Base-by-base conservation (phyloP, 305 asterid species). In the Fraxinus dipetala region DNA sequence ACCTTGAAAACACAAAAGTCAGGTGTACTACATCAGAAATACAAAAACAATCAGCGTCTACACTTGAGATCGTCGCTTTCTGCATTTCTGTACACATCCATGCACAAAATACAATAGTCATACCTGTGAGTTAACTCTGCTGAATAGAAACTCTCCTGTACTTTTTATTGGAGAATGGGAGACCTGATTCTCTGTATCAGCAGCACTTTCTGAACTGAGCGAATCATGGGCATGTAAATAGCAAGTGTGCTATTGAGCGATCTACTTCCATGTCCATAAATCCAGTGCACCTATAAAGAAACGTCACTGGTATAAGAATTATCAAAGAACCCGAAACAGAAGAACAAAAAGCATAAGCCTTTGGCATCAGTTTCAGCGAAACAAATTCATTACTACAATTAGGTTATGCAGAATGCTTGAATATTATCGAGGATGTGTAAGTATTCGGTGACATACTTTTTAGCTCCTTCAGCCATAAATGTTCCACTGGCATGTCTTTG, bases 161-260 rank as follows among this genome's bases (percentile, higher is more conserved):
- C 86, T 76, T 4, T 82, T 76, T 6, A 35, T 61, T 86, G 76
- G 77, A 72, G 83, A 48, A 24, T 76, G 34, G n/a, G 48, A 48
- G 56, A 76, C 70, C 54, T 2, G 32, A 18, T 20, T 79, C 82
- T 73, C 73, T 70, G 38, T 79, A 75, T 79, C 70, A 11, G 74
- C 72, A 36, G 65, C 78, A 6, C 72, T 82, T 67, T 78, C 85
- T 61, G 82, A 85, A 85, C 78, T 72, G 77, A 67, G 59, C 0
- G 89, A 76, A 73, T 88, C 91, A 22, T 83, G 85, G 51, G 83
- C 84, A 26, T 86, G 86, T 11, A 82, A 94, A 95, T 84, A 95
- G 73, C 78, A 95, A 81, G 83, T 93, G 98, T 1, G 99, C 99
- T 38, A 95, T 83, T 20, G 99, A 91, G 76, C 99, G 94, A 75